Conservation (phyloP, 2,329 filamentous ascomycete species). For the Rutstroemia sp. region DNA sequence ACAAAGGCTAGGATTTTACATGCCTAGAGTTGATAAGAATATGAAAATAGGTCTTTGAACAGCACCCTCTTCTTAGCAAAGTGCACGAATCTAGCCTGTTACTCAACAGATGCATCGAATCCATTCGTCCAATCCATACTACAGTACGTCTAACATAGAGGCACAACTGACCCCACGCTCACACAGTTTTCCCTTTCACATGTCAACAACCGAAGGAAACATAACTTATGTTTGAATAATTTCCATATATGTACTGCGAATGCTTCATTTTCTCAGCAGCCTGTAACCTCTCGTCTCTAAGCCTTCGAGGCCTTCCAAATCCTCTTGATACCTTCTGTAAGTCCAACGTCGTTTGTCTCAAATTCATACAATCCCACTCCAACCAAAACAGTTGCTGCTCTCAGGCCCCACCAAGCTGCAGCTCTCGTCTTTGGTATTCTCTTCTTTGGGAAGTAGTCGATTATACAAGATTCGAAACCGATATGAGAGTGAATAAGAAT, state of each 20-base stretch:
- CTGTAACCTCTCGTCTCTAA: slow-evolving; percentile 1
- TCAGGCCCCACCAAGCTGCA: slow-evolving; percentile 69
- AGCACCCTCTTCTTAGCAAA: too few species aligned
- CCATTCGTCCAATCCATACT: too few species aligned
- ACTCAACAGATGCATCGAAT: too few species aligned
- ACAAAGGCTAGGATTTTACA: too few species aligned
- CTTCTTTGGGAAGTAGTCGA: slow-evolving; percentile 80
- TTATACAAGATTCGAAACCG: slow-evolving; percentile 83
- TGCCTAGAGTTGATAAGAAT: too few species aligned
- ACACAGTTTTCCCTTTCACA: background rate
- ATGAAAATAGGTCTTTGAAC: too few species aligned
- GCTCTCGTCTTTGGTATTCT: slow-evolving; percentile 61
- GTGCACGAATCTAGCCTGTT: too few species aligned
- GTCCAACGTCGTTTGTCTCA: slow-evolving; percentile 94
- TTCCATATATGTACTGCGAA: slow-evolving; percentile 3
- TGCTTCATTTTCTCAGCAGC: slow-evolving; percentile 2
- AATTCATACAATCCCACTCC: slow-evolving; percentile 94
- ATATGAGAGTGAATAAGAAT: slow-evolving; percentile 92
- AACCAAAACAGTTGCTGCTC: slow-evolving; percentile 69
- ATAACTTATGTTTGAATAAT: background rate
- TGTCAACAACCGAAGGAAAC: background rate
- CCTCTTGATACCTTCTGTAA: slow-evolving; percentile 82
- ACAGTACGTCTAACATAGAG: too few species aligned
- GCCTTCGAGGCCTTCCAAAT: slow-evolving; percentile 72
- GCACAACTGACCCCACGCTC: background rate